Conservation (phyloP, 768 basidiomycete species). For the Lentinula guzmanii region DNA sequence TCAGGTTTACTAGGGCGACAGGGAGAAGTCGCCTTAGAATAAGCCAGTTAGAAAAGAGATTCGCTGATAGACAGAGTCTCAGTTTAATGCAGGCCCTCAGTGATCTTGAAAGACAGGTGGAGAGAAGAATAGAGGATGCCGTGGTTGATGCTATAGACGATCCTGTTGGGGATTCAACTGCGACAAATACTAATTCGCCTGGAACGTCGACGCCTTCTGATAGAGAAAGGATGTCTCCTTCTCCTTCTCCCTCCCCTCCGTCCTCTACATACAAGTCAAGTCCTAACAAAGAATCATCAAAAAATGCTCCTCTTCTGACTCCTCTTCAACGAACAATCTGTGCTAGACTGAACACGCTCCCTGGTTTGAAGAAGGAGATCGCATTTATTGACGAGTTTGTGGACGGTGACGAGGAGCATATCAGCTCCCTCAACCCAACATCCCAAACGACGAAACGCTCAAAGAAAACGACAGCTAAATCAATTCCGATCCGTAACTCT, state of each 20-base stretch:
- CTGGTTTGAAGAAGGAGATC: slow-evolving; percentile 61
- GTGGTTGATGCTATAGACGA: slow-evolving; percentile 57
- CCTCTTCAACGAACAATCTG: slow-evolving; percentile 53
- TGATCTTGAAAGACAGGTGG: slow-evolving; percentile 40
- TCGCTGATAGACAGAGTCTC: slow-evolving; percentile 36
- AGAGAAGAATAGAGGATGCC: slow-evolving; percentile 53
- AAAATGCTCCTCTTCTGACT: slow-evolving; percentile 27
- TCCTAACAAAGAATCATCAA: background rate
- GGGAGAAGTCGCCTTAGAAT: slow-evolving; percentile 61
- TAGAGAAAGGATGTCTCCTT: background rate
- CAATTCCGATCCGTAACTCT: slow-evolving; percentile 44
- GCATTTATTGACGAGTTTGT: slow-evolving; percentile 49
- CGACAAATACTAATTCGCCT: background rate
- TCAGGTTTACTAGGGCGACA: slow-evolving; percentile 53
- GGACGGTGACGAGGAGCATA: background rate
- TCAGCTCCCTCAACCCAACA: no score
- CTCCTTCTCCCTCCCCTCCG: background rate
- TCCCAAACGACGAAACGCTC: background rate
- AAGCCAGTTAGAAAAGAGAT: slow-evolving; percentile 52
- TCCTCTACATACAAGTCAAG: background rate
- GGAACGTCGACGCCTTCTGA: background rate
- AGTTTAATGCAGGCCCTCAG: slow-evolving; percentile 23
- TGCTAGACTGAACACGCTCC: slow-evolving; percentile 58
- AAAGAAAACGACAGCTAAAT: background rate
- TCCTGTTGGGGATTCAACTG: slow-evolving; percentile 8